phyloP scores from a whole-genome alignment of 2,329 filamentous ascomycete genomes.

The Fusarium redolens region DNA sequence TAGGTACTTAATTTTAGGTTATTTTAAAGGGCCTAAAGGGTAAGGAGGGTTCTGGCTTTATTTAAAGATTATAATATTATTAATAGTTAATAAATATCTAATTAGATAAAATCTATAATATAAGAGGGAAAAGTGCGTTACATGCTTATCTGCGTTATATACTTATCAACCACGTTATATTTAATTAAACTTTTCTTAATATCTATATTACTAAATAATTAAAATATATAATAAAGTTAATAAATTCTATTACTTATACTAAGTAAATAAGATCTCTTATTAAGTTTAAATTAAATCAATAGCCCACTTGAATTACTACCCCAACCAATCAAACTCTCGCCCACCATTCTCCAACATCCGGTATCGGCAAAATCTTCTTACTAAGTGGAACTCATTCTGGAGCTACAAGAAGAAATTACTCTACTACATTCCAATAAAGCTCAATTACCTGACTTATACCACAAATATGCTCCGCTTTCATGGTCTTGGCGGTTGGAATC shows the following conservation, averaged over 20 bases:
- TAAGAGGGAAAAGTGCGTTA: too few relatives aligned
- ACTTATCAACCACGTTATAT: too few relatives aligned
- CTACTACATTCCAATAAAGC: neutral
- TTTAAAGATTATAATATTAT: too few relatives aligned
- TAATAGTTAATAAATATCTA: too few relatives aligned
- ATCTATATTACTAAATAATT: neutral
- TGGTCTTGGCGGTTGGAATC: constrained; percentile 1
- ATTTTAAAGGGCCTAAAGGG: too few relatives aligned
- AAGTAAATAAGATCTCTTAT: neutral
- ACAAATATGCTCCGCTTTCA: neutral
- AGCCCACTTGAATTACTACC: neutral
- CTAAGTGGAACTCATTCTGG: constrained; percentile 6
- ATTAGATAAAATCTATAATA: too few relatives aligned
- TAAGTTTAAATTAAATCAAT: neutral
- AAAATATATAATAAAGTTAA: neutral
- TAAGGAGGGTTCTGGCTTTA: too few relatives aligned
- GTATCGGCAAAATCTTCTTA: neutral
- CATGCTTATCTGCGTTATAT: too few relatives aligned
- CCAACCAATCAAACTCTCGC: constrained; percentile 1
- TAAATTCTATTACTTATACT: neutral
- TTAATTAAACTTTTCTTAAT: fast-evolving
- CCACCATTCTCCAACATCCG: constrained; percentile 7
- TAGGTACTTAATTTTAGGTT: too few relatives aligned
- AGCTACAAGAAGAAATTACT: neutral
- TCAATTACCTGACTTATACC: neutral